phyloP scores from a whole-genome alignment of 495 filamentous ascomycete species.

The Tuber magnatum region DNA sequence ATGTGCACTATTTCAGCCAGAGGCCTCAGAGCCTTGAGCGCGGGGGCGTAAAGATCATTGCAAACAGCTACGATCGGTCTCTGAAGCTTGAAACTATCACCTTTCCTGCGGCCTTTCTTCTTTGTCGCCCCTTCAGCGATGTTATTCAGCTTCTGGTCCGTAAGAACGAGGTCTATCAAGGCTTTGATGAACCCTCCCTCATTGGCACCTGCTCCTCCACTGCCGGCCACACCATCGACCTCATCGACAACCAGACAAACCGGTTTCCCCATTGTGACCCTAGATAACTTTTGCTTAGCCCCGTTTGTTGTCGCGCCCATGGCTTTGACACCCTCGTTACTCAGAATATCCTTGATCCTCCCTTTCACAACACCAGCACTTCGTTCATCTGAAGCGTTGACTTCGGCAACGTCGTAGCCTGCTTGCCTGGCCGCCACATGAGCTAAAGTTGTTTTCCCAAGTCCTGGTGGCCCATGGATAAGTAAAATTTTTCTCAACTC shows the following conservation, averaged over 20 bases:
- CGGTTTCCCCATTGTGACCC: constrained; percentile 69
- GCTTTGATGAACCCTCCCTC: constrained; percentile 93
- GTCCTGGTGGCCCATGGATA: constrained; percentile 79
- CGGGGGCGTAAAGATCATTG: constrained; percentile 94
- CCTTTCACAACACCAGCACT: constrained; percentile 76
- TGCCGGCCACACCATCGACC: constrained; percentile 83
- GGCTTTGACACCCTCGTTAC: constrained; percentile 84
- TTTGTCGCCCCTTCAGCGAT: constrained; percentile 31
- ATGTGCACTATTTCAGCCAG: constrained; percentile 88
- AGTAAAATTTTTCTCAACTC: constrained; percentile 78
- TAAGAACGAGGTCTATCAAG: constrained; percentile 74
- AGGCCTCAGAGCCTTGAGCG: constrained; percentile 72
- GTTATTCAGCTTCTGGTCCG: constrained; percentile 60
- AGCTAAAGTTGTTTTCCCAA: constrained; percentile 93
- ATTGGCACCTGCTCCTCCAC: constrained; percentile 53
- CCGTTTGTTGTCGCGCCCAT: constrained; percentile 58
- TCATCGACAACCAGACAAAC: constrained; percentile 94
- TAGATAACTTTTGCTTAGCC: constrained; percentile 49
- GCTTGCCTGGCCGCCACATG: constrained; percentile 94
- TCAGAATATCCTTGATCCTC: constrained; percentile 76
- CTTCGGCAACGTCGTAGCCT: constrained; percentile 87
- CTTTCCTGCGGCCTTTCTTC: constrained; percentile 50
- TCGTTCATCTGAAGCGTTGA: constrained; percentile 77
- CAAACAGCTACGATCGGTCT: constrained; percentile 88
- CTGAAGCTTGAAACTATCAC: constrained; percentile 74